Conservation (phyloP, 176 grass and related monocot species). For the Avena insularis region DNA sequence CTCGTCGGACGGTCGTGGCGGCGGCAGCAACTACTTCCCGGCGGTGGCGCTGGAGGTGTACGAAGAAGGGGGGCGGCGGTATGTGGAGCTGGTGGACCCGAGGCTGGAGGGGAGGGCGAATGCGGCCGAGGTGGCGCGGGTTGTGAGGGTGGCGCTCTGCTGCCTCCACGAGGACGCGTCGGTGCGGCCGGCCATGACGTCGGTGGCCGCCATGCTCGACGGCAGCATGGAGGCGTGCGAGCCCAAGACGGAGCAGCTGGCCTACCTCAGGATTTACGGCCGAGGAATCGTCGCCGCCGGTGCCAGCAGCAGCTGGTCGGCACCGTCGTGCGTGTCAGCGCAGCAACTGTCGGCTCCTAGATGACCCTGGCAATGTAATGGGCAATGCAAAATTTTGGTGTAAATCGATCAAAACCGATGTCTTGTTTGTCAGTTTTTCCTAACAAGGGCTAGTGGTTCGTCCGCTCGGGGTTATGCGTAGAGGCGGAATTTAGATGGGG, state of each 20-base stretch:
- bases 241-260: conserved; percentile 51
- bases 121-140: conserved; percentile 49
- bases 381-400: neutral
- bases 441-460: too few relatives aligned
- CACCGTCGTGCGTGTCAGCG: conserved; percentile 64
- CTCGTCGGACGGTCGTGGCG: neutral
- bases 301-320: conserved; percentile 41
- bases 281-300: conserved; percentile 42
- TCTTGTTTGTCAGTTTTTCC: too few relatives aligned
- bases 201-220: conserved; percentile 72
- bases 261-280: conserved; percentile 62
- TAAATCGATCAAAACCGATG: neutral
- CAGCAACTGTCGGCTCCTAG: conserved; percentile 67
- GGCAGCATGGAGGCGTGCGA: conserved; percentile 53
- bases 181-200: conserved; percentile 64
- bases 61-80: conserved; percentile 42
- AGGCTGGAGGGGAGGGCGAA: conserved; percentile 56
- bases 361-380: neutral
- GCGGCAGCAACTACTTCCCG: conserved; percentile 59
- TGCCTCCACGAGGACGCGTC: conserved; percentile 82
- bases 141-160: conserved; percentile 74
- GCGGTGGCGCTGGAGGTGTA: conserved; percentile 71
- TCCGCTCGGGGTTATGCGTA: too few relatives aligned
- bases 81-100: conserved; percentile 62
- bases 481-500: too few relatives aligned